These are phyloP conservation scores for Skeletonema potamos DNA, from an alignment of 108 stramenopile genomes.

Conservation along the genomic window DNA sequence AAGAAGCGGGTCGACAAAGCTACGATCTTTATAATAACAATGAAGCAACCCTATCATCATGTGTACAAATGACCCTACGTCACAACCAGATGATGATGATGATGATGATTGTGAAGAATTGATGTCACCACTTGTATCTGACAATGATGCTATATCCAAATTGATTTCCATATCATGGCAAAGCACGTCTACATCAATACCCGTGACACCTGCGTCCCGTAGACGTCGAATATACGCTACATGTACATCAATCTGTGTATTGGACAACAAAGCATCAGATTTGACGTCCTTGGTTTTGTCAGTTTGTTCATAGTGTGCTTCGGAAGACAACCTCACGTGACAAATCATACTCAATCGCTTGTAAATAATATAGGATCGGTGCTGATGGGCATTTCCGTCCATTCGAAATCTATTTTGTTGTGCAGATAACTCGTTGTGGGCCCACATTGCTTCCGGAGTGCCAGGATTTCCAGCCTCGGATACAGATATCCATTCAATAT, in stretches of 20 bases:
- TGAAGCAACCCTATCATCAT: conserved; percentile 38
- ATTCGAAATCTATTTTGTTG: conserved; percentile 10
- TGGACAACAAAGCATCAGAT: conserved; percentile 6
- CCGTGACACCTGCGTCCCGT: conserved; percentile 66
- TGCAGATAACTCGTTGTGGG: conserved; percentile 56
- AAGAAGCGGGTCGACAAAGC: conserved; percentile 73
- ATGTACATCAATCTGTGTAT: conserved; percentile 58
- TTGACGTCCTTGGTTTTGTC: neutral
- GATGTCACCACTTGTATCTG: conserved; percentile 20
- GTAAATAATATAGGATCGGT: conserved; percentile 59
- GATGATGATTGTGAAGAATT: neutral
- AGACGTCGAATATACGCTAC: conserved; percentile 60
- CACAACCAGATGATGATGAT: conserved; percentile 2
- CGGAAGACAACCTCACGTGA: conserved; percentile 25
- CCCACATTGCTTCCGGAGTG: conserved; percentile 69
- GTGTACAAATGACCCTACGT: conserved; percentile 26
- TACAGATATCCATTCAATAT: conserved; percentile 62
- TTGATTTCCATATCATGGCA: conserved; percentile 55
- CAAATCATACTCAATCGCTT: conserved; percentile 56
- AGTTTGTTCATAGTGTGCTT: neutral
- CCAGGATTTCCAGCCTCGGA: conserved; percentile 66
- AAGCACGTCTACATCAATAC: conserved; percentile 63
- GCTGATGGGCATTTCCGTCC: conserved; percentile 2
- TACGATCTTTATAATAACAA: conserved; percentile 69
- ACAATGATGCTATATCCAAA: conserved; percentile 31